These are phyloP conservation scores for Talaromyces rugulosus DNA, from an alignment of 2,329 filamentous ascomycete species.

Conservation along the genomic window DNA sequence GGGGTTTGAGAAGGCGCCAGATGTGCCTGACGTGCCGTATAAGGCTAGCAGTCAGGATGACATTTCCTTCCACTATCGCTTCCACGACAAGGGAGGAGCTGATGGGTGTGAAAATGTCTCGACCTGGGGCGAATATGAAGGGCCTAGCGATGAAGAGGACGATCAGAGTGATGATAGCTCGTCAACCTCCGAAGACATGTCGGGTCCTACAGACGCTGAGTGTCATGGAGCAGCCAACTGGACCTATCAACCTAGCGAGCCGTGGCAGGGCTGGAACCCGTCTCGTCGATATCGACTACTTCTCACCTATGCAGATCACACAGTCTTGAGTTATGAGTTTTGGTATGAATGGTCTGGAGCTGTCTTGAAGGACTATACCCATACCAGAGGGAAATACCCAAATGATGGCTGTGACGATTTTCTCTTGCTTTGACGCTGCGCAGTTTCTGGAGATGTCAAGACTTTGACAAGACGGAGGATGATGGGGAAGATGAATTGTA, in stretches of 20 bases:
- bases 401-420: background rate
- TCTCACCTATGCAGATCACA: conserved; percentile 54
- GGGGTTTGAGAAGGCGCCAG: conserved; percentile 39
- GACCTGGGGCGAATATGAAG: background rate
- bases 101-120: background rate
- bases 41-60: conserved; percentile 16
- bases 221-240: conserved; percentile 30
- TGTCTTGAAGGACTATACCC: conserved; percentile 8
- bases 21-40: conserved; percentile 30
- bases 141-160: background rate
- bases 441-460: background rate
- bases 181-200: conserved; percentile 2
- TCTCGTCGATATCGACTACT: conserved; percentile 50
- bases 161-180: background rate
- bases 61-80: conserved; percentile 19
- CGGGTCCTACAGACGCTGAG: conserved; percentile 27
- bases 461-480: background rate
- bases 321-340: conserved; percentile 58
- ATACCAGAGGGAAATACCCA: background rate
- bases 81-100: conserved; percentile 9
- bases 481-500: background rate
- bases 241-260: conserved; percentile 29
- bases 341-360: conserved; percentile 36
- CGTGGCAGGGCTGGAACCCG: conserved; percentile 37
- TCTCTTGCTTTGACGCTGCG: background rate